A percentile compares a stretch with the other conserved stretches of the same genome.
Conservation (phyloP, 176 grass and related monocot genomes). For the Zoysia pacifica region DNA sequence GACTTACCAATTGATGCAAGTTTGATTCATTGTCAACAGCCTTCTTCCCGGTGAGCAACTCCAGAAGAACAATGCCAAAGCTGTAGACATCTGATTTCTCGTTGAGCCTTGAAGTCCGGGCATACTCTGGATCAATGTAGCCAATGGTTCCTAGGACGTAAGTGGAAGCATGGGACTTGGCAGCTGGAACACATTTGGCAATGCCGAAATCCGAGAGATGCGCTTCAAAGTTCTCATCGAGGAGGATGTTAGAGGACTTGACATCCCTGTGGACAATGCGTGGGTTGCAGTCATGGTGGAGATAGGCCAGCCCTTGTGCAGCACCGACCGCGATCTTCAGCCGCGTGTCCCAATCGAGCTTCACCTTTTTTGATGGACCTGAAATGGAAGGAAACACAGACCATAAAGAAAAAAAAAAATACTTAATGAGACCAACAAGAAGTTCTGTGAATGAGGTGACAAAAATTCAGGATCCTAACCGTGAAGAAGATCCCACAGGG, state of each 20-base stretch:
- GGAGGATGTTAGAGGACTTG: slow-evolving; percentile 98
- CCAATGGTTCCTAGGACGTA: slow-evolving; percentile 95
- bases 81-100: slow-evolving; percentile 99
- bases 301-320: slow-evolving; percentile 87
- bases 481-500: slow-evolving; percentile 98
- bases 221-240: slow-evolving; percentile 83
- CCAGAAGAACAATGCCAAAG: slow-evolving; percentile 91
- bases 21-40: slow-evolving; percentile 97
- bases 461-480: slow-evolving; percentile 40
- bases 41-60: slow-evolving; percentile 90
- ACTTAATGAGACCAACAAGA: background rate
- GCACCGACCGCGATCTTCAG: slow-evolving; percentile 85
- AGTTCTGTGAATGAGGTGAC: background rate
- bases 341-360: slow-evolving; percentile 90
- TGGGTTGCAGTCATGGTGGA: slow-evolving; percentile 96
- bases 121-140: slow-evolving; percentile 98
- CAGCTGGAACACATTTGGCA: slow-evolving; percentile 75
- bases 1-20: slow-evolving; percentile 80
- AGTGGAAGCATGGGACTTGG: slow-evolving; percentile 90
- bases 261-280: slow-evolving; percentile 92
- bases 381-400: background rate
- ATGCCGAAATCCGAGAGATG: slow-evolving; percentile 92
- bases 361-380: slow-evolving; percentile 98
- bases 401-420: background rate
- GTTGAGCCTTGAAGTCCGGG: slow-evolving; percentile 86